phyloP scores from a whole-genome alignment of 2,329 filamentous ascomycete genomes.

The Teratosphaeriaceae sp. region DNA sequence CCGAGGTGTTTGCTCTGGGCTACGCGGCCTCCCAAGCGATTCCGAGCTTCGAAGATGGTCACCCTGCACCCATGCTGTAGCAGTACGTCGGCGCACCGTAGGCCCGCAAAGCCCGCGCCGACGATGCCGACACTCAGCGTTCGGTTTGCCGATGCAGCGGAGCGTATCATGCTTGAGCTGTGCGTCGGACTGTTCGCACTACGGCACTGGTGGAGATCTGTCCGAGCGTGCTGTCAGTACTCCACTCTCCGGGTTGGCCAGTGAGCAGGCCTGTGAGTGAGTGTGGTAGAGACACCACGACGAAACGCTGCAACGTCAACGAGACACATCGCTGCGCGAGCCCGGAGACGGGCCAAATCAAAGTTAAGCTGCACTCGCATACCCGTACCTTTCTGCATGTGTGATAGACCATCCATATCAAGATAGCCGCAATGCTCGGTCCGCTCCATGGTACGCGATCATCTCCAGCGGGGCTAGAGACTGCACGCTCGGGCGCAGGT shows the following conservation, averaged over 20 bases:
- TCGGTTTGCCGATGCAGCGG: conserved; percentile 7
- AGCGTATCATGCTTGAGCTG: conserved; percentile 6
- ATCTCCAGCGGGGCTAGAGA: too few relatives aligned
- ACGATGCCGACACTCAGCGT: conserved; percentile 55
- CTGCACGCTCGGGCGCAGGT: too few relatives aligned
- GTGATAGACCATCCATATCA: conserved; percentile 8
- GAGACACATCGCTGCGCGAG: too few relatives aligned
- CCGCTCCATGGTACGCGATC: not conserved
- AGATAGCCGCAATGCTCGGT: conserved; percentile 4
- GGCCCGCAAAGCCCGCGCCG: conserved; percentile 62
- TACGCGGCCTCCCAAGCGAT: conserved; percentile 59
- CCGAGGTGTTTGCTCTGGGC: conserved; percentile 38
- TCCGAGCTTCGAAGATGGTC: conserved; percentile 61
- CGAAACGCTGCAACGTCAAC: too few relatives aligned
- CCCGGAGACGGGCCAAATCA: too few relatives aligned
- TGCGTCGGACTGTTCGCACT: not conserved
- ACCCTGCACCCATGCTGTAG: conserved; percentile 59
- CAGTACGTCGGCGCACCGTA: conserved; percentile 64
- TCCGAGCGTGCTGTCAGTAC: not conserved
- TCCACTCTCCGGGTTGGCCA: too few relatives aligned
- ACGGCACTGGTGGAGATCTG: not conserved
- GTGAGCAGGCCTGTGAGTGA: too few relatives aligned
- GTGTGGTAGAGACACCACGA: too few relatives aligned
- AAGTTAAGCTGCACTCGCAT: too few relatives aligned
- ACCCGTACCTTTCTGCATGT: conserved; percentile 9